These are phyloP conservation scores for Boletellus ananiceps DNA, from an alignment of 768 basidiomycete genomes.

Conservation along the genomic window DNA sequence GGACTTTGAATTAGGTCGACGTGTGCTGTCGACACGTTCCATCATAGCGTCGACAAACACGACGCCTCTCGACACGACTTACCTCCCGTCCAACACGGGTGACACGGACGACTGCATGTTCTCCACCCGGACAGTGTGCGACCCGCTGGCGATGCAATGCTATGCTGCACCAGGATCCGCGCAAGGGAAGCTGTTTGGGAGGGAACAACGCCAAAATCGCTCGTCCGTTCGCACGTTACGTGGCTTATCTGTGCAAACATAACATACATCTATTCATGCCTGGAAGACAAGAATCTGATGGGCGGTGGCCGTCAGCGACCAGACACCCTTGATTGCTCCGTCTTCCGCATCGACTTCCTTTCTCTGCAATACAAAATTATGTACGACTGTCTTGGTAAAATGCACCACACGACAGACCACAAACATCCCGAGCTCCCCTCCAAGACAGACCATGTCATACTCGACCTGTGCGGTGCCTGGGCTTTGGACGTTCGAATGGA, in stretches of 20 bases:
- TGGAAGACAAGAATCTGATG: conserved; percentile 32
- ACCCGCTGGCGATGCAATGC: too few relatives aligned
- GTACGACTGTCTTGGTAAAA: conserved; percentile 18
- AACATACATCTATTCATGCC: conserved; percentile 1
- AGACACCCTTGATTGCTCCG: conserved; percentile 24
- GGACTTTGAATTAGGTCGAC: conserved; percentile 31
- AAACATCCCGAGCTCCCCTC: conserved; percentile 25
- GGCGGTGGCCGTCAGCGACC: conserved; percentile 27
- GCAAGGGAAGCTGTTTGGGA: too few relatives aligned
- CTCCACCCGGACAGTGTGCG: too few relatives aligned
- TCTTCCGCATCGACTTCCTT: conserved; percentile 30
- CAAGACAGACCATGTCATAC: conserved; percentile 32
- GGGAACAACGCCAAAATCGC: too few relatives aligned
- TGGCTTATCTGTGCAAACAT: too few relatives aligned
- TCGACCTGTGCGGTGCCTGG: conserved; percentile 10
- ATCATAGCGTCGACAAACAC: conserved; percentile 3
- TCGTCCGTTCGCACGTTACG: too few relatives aligned
- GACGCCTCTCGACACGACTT: background rate
- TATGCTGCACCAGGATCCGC: background rate
- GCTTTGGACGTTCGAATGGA: conserved; percentile 17
- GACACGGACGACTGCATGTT: too few relatives aligned
- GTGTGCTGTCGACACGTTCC: conserved; percentile 29
- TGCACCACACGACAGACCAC: conserved; percentile 19
- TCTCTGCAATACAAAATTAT: conserved; percentile 29
- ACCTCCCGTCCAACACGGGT: background rate